Percentiles rank a stretch among this genome's conserved stretches.
Evolutionary conservation across 345 rosid genomes (phyloP).

Genomic region (Citrus mangshanensis): DNA sequence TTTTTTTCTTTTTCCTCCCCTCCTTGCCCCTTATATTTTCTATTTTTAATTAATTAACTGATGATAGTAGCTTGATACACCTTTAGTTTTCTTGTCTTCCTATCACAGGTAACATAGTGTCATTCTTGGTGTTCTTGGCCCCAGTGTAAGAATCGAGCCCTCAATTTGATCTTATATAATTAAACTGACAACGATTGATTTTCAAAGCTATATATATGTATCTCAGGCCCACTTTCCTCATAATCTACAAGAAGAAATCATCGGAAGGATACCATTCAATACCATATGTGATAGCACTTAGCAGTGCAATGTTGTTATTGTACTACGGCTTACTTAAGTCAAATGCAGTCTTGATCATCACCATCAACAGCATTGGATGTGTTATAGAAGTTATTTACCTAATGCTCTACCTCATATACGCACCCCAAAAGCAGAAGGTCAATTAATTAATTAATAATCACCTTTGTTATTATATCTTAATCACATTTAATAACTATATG

Average conservation of each 20-base stretch:
- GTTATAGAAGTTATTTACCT: conserved; percentile 52
- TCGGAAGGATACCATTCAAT: conserved; percentile 70
- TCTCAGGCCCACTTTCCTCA: conserved; percentile 64
- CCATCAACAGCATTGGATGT: conserved; percentile 63
- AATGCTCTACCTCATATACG: conserved; percentile 45
- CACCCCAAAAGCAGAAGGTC: conserved; percentile 60
- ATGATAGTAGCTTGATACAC: not conserved
- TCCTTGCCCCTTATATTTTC: too few species aligned
- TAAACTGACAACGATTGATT: too few species aligned
- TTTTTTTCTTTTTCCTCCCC: too few species aligned
- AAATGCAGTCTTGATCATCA: conserved; percentile 46
- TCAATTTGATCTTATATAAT: too few species aligned
- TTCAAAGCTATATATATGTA: too few species aligned
- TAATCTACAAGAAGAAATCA: conserved; percentile 58
- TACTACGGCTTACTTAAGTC: conserved; percentile 59
- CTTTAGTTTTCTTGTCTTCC: not conserved
- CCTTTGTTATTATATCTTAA: too few species aligned
- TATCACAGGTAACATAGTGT: conserved; percentile 65
- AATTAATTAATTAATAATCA: too few species aligned
- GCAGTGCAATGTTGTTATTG: conserved; percentile 63
- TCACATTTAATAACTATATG: not conserved
- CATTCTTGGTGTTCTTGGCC: conserved; percentile 66
- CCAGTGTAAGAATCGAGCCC: conserved; percentile 55
- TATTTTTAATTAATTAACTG: too few species aligned
- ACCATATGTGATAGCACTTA: conserved; percentile 60